Base-by-base conservation (phyloP, 2,329 filamentous ascomycete species). In the Hymenoscyphus occultus region DNA sequence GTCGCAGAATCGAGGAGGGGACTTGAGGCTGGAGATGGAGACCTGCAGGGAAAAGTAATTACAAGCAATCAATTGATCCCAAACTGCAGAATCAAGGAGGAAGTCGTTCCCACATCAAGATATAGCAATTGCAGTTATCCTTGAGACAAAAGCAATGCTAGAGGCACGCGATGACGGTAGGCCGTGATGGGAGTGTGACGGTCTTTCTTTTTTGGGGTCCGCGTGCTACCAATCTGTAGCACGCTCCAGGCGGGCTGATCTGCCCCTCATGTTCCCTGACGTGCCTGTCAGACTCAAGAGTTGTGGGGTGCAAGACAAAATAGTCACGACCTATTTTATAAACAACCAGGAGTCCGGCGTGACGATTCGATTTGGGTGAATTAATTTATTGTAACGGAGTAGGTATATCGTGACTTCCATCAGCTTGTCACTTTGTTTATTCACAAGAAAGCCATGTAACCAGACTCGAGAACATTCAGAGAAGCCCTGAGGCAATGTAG, bases 21-120 rank as follows among this genome's bases (percentile, higher is more conserved):
- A 63, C 61, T 60, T 40, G 61, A 48, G 60, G 3, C 6, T 51
- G 28, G 62, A 39, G 45, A 64, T 48, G 13, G 54, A 56, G 58
- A 35, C 40, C 64, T 59, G 45, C 45, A 56, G 32, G 35, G 63
- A 57, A 59, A 39, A 39, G 48, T 67, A 62, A 61, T 61, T 56
- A 61, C 66, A 64, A 16, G n/a, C 22, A 51, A 51, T 51, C 12
- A 35, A 28, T 28, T 28, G 45, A 51, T 51, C 45, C 45, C 45
- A 51, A 12, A 51, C 10, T 28, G 19, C 45, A 51, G 35, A 12
- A 54, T 68, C 66, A 68, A 64, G 66, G 64, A 64, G 64, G 60
- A 39, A 56, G 61, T 42, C 54, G 57, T n/a, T 59, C 67, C 66
- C 62, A 69, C 71, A 73, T 73, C 68, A 71, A 70, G 48, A 51